Conservation (phyloP, 139 green algal species). For the Volvox africanus region DNA sequence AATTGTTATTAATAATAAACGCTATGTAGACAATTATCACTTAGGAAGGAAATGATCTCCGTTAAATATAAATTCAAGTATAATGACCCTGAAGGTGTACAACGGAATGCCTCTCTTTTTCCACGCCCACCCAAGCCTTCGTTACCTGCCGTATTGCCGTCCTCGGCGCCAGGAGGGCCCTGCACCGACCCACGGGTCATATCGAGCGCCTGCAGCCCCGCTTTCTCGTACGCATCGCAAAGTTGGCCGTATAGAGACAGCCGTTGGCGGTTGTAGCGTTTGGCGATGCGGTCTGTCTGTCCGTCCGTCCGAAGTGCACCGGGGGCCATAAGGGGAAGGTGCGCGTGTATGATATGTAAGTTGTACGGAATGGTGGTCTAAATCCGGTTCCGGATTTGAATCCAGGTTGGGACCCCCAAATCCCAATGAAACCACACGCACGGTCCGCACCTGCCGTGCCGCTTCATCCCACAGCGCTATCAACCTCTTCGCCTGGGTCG, state of each 20-base stretch:
- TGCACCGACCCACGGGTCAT: background rate
- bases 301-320: background rate
- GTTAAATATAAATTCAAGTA: no score
- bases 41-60: no score
- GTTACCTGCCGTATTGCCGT: background rate
- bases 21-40: no score
- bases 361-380: no score
- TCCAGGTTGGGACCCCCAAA: background rate
- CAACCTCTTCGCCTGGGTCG: background rate
- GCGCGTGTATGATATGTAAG: no score
- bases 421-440: background rate
- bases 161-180: background rate
- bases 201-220: constrained; percentile 5
- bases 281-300: constrained; percentile 21
- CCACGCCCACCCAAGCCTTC: no score
- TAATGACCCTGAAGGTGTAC: no score
- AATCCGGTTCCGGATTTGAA: no score
- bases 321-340: background rate
- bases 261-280: constrained; percentile 1
- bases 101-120: no score
- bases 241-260: constrained; percentile 25
- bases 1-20: no score
- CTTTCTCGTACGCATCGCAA: background rate
- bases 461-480: constrained; percentile 34
- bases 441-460: background rate